Base-by-base conservation (phyloP, 352 stramenopile species). In the Pythium grandisporangium region DNA sequence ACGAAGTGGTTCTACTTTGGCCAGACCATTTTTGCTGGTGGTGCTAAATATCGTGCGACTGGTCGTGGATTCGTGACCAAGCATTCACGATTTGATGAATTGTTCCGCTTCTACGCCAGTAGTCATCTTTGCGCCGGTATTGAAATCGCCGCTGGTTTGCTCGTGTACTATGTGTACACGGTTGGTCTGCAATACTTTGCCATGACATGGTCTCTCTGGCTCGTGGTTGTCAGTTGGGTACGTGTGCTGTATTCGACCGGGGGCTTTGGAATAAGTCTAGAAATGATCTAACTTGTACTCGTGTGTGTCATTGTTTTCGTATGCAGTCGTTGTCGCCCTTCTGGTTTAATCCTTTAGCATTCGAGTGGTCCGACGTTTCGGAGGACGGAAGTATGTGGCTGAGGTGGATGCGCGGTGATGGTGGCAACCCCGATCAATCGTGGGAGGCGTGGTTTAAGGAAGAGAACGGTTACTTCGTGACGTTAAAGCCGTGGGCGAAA, bases 1-100 rank as follows among this genome's bases (percentile, higher is more conserved):
- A 99, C 95, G 17, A 98, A 98, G 54, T 97, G 94, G 61, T 97
- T 98, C 59, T 99, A 99, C 81, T 99, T 98, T 61, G 89, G 93
- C 6, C 96, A 99, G 58, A 99, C 96, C 10, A 97, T 99, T 65
- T 69, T 99, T 25, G 95, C 97, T 30, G 96, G 96, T 42, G 96
- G 96, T 38, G 96, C 96, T 1, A 98, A 98, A 63, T 99, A 99
- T 63, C 87, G 95, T 22, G 88, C 95, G 0, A 99, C 96, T 3
- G 96, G 96, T 13, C 89, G 96, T 66, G 96, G 96, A 19, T 99
- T 99, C 62, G 95, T 99, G 21, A 99, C 95, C 2, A 97, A 98
- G 57, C 96, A 99, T 63, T 97, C 93, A 30, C 79, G 84, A 16
- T 98, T 99, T 43, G 96, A 98, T 55, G 96, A 99, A 46, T 81